These are phyloP conservation scores for Plasmodium coatneyi DNA, from an alignment of 169 alveolate species.

Conservation along the genomic window DNA sequence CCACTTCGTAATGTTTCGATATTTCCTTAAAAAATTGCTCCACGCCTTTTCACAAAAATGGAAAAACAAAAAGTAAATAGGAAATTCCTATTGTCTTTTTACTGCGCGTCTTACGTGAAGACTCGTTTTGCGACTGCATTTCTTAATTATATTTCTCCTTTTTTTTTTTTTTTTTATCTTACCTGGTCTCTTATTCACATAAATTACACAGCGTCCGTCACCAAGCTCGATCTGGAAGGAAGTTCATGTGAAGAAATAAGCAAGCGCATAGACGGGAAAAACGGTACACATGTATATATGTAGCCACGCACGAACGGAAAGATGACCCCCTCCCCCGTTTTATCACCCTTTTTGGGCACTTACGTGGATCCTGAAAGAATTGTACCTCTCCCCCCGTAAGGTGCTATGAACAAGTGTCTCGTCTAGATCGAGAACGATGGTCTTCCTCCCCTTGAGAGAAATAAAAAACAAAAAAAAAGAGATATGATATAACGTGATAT, in stretches of 20 bases:
- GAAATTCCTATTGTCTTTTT: neutral
- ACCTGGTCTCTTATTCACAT: slow-evolving; percentile 87
- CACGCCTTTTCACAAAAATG: slow-evolving; percentile 80
- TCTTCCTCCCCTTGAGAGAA: slow-evolving; percentile 77
- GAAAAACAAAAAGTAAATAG: neutral
- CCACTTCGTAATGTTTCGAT: slow-evolving; percentile 84
- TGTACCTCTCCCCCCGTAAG: slow-evolving; percentile 70
- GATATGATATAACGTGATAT: neutral
- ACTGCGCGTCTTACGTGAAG: neutral
- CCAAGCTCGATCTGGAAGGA: slow-evolving; percentile 81
- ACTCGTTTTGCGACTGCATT: neutral
- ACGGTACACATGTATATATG: neutral
- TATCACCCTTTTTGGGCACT: neutral
- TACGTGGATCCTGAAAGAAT: slow-evolving; percentile 78
- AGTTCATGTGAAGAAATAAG: neutral
- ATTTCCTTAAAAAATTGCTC: slow-evolving; percentile 83
- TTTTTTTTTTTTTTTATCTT: slow-evolving; percentile 31
- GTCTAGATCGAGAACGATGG: slow-evolving; percentile 83
- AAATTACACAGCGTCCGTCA: slow-evolving; percentile 80
- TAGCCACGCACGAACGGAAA: neutral
- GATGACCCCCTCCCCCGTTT: neutral
- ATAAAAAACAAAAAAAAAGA: neutral
- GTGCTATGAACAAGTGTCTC: slow-evolving; percentile 86
- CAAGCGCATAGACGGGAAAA: neutral
- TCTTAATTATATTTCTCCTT: neutral